Evolutionary conservation across 2,329 filamentous ascomycete genomes (phyloP), one percentile per base, ranked within the genome.

Genomic region (Knoxdaviesia proteae): DNA sequence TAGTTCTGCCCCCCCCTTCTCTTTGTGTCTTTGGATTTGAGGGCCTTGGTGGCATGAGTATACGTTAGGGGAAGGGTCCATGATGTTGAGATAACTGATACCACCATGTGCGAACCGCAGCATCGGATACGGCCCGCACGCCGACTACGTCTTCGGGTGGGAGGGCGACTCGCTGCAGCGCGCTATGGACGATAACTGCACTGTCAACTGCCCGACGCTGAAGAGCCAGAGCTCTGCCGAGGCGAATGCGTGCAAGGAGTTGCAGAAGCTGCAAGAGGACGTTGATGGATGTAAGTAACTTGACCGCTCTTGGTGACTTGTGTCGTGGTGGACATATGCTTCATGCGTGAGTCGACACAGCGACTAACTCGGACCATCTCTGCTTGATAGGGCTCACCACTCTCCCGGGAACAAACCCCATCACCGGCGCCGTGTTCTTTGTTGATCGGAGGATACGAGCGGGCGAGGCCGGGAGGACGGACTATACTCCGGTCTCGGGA

Each of bases 251-350:
- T 44, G 42, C 34, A 38, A 38, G 33, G 37, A 44, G 42, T 44
- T 56, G 32, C 64, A 68, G 49, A 61, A 65, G 49, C 63, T 65
- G 10, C 57, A 58, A 34, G 67, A 70, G 54, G 48, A 60, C 6
- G 63, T 68, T 43, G 64, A 68, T 42, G 66, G 63, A 52, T 67
- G 63, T 44, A 44, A 44, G 42, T 44, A 5, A 30, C 29, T 8
- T 36, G 34, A 42, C 20, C 20, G 3, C 20, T 20, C 20, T 20
- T 20, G 20, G 20, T 20, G 20, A 20, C 20, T 20, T 20, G 20
- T 20, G 20, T 20, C 20, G 20, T 20, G 20, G 20, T 20, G 20
- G 20, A 20, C 20, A 20, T 20, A 20, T 20, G 20, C 20, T 20
- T 20, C 20, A 20, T 20, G 20, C 20, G 20, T 20, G 20, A 20